Percentiles rank a stretch among this genome's conserved stretches.
Evolutionary conservation across 768 basidiomycete species (phyloP).

Genomic region (Brasilioporus rufonigricans): DNA sequence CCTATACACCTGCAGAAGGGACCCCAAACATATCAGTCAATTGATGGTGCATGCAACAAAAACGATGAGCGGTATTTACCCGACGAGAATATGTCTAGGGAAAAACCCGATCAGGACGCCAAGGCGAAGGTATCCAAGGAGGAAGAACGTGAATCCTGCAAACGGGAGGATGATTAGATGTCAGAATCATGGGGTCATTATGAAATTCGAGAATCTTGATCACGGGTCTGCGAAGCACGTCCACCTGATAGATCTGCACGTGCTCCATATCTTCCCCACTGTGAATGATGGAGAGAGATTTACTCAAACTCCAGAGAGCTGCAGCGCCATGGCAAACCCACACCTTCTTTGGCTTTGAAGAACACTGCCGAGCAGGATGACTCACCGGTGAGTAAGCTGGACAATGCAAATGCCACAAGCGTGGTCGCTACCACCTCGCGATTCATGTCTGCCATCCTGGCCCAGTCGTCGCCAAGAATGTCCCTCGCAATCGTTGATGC

Average conservation of each 20-base stretch:
- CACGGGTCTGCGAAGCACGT: not conserved
- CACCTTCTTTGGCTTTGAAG: not conserved
- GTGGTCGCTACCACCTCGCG: constrained; percentile 87
- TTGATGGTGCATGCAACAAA: too few relatives aligned
- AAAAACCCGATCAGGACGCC: constrained; percentile 93
- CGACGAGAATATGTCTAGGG: constrained; percentile 95
- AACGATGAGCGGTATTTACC: constrained; percentile 55
- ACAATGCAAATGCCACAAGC: constrained; percentile 82
- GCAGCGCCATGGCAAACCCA: not conserved
- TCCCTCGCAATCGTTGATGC: constrained; percentile 70
- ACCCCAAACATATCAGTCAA: too few relatives aligned
- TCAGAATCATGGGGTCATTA: not conserved
- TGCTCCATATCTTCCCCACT: not conserved
- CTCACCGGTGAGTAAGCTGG: constrained; percentile 82
- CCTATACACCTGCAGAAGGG: constrained; percentile 66
- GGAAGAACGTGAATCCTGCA: constrained; percentile 64
- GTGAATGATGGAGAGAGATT: not conserved
- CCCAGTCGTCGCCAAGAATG: constrained; percentile 38
- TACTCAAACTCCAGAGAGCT: not conserved
- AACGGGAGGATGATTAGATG: constrained; percentile 5
- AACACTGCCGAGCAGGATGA: not conserved
- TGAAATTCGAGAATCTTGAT: constrained; percentile 12
- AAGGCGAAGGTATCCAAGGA: constrained; percentile 80
- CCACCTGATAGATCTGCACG: not conserved
- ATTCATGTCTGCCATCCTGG: constrained; percentile 53